phyloP scores from a whole-genome alignment of 2,329 filamentous ascomycete genomes.

The Nannizzia gypsea region DNA sequence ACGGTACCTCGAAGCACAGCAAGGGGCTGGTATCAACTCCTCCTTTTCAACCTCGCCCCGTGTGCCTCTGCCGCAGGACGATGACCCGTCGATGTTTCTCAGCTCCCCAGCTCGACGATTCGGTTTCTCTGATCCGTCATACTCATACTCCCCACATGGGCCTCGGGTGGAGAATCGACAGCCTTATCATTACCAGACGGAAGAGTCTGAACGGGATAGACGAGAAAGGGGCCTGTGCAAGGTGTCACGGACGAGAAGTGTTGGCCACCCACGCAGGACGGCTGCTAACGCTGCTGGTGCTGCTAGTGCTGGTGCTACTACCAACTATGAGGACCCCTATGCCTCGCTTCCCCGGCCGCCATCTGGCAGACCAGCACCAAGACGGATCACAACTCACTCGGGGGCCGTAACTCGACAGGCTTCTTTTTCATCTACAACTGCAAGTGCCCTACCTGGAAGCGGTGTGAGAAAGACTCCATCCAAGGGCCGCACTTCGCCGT shows the following conservation, averaged over 20 bases:
- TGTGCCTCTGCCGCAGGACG: slow-evolving; percentile 23
- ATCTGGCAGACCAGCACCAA: slow-evolving; percentile 25
- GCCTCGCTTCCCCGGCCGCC: background rate
- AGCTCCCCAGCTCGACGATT: slow-evolving; percentile 40
- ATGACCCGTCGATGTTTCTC: slow-evolving; percentile 38
- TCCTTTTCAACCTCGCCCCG: slow-evolving; percentile 38
- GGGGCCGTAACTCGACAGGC: slow-evolving; percentile 20
- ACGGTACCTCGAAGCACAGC: background rate
- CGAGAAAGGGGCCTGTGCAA: slow-evolving; percentile 21
- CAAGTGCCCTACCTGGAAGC: slow-evolving; percentile 22
- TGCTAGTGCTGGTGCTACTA: slow-evolving; percentile 20
- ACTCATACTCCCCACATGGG: slow-evolving; percentile 19
- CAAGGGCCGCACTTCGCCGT: slow-evolving; percentile 33
- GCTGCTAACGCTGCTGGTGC: too few relatives aligned
- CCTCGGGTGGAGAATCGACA: slow-evolving; percentile 25
- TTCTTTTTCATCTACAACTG: slow-evolving; percentile 15
- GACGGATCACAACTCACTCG: slow-evolving; percentile 32
- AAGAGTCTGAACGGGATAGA: slow-evolving; percentile 35
- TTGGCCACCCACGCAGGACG: slow-evolving; percentile 19
- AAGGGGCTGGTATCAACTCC: slow-evolving; percentile 30
- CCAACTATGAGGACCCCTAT: slow-evolving; percentile 6
- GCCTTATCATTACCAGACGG: slow-evolving; percentile 39
- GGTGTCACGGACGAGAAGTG: slow-evolving; percentile 25
- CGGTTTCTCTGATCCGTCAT: slow-evolving; percentile 28
- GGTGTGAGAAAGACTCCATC: slow-evolving; percentile 32